phyloP scores from a whole-genome alignment of 768 basidiomycete species.

The Clitopilus passeckerianus region DNA sequence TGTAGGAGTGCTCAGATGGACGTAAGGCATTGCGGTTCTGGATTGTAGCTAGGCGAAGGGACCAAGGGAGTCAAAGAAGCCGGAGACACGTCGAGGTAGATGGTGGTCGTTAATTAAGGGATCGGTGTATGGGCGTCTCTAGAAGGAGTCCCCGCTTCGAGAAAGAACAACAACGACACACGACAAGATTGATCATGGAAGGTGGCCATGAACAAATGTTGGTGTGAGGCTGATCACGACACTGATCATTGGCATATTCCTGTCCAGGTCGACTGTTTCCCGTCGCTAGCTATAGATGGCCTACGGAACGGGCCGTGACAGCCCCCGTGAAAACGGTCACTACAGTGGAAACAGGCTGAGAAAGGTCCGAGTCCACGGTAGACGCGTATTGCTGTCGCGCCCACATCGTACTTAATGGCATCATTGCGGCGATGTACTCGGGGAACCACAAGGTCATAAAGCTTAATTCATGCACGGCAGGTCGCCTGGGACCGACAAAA shows the following conservation, averaged over 20 bases:
- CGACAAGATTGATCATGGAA: not conserved
- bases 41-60: not conserved
- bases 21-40: conserved; percentile 20
- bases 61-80: not conserved
- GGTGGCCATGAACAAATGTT: not conserved
- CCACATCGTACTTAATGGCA: not conserved
- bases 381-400: not conserved
- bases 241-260: not conserved
- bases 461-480: not conserved
- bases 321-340: not conserved
- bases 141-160: not conserved
- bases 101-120: not conserved
- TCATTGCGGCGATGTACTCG: not conserved
- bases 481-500: not conserved
- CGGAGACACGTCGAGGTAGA: not conserved
- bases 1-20: conserved; percentile 22
- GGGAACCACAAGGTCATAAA: not conserved
- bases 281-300: not conserved
- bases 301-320: not conserved
- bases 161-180: not conserved
- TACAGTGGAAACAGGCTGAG: not conserved
- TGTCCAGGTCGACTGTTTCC: not conserved
- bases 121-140: not conserved
- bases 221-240: not conserved
- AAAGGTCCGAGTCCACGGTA: not conserved